A percentile compares a stretch with the other conserved stretches of the same genome.
These are phyloP conservation scores for Phytophthora palmivora DNA, from an alignment of 352 stramenopile species.

Conservation along the genomic window DNA sequence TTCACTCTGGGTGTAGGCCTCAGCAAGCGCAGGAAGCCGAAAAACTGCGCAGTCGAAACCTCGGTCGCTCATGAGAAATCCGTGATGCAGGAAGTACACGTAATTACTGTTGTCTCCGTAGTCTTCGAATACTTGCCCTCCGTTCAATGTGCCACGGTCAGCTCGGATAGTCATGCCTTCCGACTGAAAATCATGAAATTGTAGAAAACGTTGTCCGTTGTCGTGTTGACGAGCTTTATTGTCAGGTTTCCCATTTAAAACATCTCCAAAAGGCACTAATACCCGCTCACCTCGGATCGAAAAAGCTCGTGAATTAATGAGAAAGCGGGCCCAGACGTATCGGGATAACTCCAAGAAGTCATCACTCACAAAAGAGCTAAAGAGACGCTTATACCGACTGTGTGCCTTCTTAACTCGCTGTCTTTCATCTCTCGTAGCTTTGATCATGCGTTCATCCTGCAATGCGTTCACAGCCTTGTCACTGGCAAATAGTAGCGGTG, in stretches of 20 bases:
- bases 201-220: slow-evolving; percentile 64
- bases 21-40: slow-evolving; percentile 31
- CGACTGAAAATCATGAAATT: slow-evolving; percentile 57
- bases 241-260: slow-evolving; percentile 84
- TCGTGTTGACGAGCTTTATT: slow-evolving; percentile 27
- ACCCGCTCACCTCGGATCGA: slow-evolving; percentile 75
- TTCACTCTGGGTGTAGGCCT: slow-evolving; percentile 4
- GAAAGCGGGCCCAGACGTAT: slow-evolving; percentile 61
- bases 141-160: slow-evolving; percentile 49
- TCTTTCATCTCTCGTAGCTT: slow-evolving; percentile 34
- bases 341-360: slow-evolving; percentile 11
- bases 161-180: slow-evolving; percentile 66
- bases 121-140: slow-evolving; percentile 92
- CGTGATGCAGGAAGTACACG: slow-evolving; percentile 89
- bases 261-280: slow-evolving; percentile 88
- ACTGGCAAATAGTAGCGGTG: slow-evolving; percentile 53
- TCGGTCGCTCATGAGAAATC: slow-evolving; percentile 90
- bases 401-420: slow-evolving; percentile 36
- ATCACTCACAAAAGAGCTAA: slow-evolving; percentile 29
- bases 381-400: slow-evolving; percentile 55
- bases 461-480: slow-evolving; percentile 39
- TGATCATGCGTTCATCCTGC: slow-evolving; percentile 58
- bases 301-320: slow-evolving; percentile 82
- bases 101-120: slow-evolving; percentile 96
- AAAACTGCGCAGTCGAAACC: slow-evolving; percentile 89